Percentiles rank a stretch among this genome's conserved stretches.
These are phyloP conservation scores for Zalerion maritima DNA, from an alignment of 495 filamentous ascomycete genomes.

Conservation along the genomic window DNA sequence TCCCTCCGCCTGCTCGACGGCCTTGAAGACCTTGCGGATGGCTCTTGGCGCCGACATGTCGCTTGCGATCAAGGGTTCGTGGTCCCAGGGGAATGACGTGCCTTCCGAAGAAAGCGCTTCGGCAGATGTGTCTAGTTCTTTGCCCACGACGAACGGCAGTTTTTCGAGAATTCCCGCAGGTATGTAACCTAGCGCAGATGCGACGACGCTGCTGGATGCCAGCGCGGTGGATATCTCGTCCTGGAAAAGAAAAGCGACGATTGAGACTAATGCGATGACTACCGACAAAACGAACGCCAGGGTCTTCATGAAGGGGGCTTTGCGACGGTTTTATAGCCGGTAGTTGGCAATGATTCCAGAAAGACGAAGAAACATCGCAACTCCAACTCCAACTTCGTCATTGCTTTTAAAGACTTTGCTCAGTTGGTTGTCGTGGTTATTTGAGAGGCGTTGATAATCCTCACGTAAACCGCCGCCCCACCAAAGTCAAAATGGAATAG, in stretches of 20 bases:
- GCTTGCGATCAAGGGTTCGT: slow-evolving; percentile 14
- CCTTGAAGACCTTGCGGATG: slow-evolving; percentile 70
- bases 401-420: no score
- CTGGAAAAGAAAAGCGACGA: slow-evolving; percentile 16
- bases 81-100: slow-evolving; percentile 6
- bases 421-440: no score
- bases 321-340: no score
- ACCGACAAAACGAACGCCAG: slow-evolving; percentile 17
- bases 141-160: slow-evolving; percentile 4
- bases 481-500: no score
- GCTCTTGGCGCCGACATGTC: slow-evolving; percentile 57
- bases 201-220: slow-evolving; percentile 9
- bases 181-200: slow-evolving; percentile 10
- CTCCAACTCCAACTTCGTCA: no score
- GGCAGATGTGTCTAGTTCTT: slow-evolving; percentile 1
- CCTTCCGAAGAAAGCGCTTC: neutral
- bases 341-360: no score
- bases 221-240: slow-evolving; percentile 15
- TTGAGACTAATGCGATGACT: slow-evolving; percentile 24
- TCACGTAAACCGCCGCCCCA: no score
- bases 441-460: no score
- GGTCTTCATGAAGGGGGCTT: slow-evolving; percentile 17
- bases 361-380: no score
- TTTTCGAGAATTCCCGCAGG: slow-evolving; percentile 1
- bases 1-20: slow-evolving; percentile 77